Conservation (phyloP, 495 filamentous ascomycete species). For the Penicillium fimorum region DNA sequence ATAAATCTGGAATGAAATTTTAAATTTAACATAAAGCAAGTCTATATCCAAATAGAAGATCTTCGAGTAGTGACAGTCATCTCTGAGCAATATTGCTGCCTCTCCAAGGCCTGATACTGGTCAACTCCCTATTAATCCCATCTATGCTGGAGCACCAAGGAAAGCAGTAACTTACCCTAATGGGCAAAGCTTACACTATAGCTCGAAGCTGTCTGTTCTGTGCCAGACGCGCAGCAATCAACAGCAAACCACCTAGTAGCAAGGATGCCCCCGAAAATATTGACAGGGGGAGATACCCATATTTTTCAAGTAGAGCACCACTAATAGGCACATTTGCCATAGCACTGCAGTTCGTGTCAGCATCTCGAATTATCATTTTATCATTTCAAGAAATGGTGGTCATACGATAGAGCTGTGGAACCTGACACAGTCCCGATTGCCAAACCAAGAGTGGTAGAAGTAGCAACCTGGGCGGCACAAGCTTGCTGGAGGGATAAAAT, state of each 20-base stretch:
- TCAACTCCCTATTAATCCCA: neutral
- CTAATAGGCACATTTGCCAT: slow-evolving; percentile 41
- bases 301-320: slow-evolving; percentile 31
- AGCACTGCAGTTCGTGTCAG: slow-evolving; percentile 23
- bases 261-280: slow-evolving; percentile 36
- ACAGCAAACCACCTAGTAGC: slow-evolving; percentile 28
- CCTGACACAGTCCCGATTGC: slow-evolving; percentile 35
- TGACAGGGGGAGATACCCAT: slow-evolving; percentile 38
- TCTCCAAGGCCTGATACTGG: neutral
- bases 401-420: slow-evolving; percentile 38
- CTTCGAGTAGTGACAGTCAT: neutral
- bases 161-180: neutral
- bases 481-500: slow-evolving; percentile 44
- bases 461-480: slow-evolving; percentile 39
- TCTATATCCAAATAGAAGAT: neutral
- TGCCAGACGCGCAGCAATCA: slow-evolving; percentile 27
- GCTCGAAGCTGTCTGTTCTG: slow-evolving; percentile 24
- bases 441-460: slow-evolving; percentile 29
- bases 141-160: accelerated
- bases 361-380: neutral
- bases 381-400: neutral
- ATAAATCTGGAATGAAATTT: neutral
- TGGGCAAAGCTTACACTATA: slow-evolving; percentile 15
- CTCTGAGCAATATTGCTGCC: neutral
- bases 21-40: neutral